Evolutionary conservation across 805 yeast species (phyloP), one percentile per base, ranked within the genome.

Genomic region (Kodamaea kaohsiungensis): DNA sequence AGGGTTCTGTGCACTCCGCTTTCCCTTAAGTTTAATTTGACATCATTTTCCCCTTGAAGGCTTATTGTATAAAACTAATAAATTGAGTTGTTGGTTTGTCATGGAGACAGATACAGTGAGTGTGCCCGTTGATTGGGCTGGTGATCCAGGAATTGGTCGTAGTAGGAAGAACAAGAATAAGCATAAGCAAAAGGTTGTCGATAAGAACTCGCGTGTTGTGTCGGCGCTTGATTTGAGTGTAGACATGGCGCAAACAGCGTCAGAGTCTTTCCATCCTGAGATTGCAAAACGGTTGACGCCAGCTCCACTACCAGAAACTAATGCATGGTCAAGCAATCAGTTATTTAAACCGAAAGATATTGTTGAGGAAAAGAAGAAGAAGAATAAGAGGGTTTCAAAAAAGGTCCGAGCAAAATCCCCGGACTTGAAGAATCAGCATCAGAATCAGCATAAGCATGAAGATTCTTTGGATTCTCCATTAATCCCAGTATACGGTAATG

Each of bases 291-390:
- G 37, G 19, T 33, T 52, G 15, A 19, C 49, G 3, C 59, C 59
- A 8, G 59, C 59, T 2, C 53, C 55, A 3, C 13, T 52, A 27
- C 59, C 59, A 10, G 30, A 12, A 15, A 48, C 25, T 30, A 56
- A 54, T 18, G 57, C 59, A 12, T 56, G 55, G 55, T 40, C 46
- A 12, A 51, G 49, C 13, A 46, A 51, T 19, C n/a, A 27, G 33
- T 48, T 50, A 49, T 12, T 40, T 22, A 40, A n/a, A 16, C 6
- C 25, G 6, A 22, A 3, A 22, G 25, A 6, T 22, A 38, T 8
- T 38, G 17, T 13, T 38, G 19, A 10, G 4, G 15, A 16, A 13
- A 38, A 8, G 42, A 16, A 15, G 15, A 16, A 8, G 15, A n/a
- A 15, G 42, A 38, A 38, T 10, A 7, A 10, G 42, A 16, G 13